Evolutionary conservation across 1,139 yeast species (phyloP).

Genomic region (Geotrichum carabidarum): DNA sequence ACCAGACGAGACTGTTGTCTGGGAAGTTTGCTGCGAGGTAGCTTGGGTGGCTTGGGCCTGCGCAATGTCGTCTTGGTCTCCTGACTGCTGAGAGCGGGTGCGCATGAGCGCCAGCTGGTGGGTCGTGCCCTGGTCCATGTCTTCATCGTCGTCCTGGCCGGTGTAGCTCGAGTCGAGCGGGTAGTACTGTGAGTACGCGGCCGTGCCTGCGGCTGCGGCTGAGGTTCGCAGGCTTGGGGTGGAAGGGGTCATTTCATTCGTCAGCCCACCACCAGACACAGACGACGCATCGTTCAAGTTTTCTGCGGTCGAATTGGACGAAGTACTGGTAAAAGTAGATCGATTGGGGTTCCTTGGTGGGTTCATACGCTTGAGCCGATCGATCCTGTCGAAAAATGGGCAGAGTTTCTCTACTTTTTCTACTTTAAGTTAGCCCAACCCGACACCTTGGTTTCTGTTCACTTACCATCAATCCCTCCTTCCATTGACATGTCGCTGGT

Average conservation of each 20-base stretch:
- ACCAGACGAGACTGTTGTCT: background rate
- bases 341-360: slow-evolving; percentile 2
- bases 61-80: background rate
- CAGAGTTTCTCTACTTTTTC: slow-evolving; percentile 17
- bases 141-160: slow-evolving; percentile 7
- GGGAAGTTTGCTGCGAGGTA: slow-evolving; percentile 4
- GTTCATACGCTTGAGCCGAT: slow-evolving; percentile 13
- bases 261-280: background rate
- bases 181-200: slow-evolving; percentile 3
- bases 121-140: background rate
- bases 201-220: background rate
- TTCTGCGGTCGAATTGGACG: slow-evolving; percentile 2
- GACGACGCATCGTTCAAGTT: background rate
- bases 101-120: slow-evolving; percentile 3
- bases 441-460: background rate
- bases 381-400: slow-evolving; percentile 19
- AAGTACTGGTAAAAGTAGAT: background rate
- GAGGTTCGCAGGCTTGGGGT: background rate
- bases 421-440: background rate
- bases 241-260: background rate
- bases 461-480: background rate
- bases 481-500: slow-evolving; percentile 7
- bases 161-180: background rate
- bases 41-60: background rate
- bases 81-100: background rate